Base-by-base conservation (phyloP, 352 stramenopile species). In the Labyrinthula sp. region DNA sequence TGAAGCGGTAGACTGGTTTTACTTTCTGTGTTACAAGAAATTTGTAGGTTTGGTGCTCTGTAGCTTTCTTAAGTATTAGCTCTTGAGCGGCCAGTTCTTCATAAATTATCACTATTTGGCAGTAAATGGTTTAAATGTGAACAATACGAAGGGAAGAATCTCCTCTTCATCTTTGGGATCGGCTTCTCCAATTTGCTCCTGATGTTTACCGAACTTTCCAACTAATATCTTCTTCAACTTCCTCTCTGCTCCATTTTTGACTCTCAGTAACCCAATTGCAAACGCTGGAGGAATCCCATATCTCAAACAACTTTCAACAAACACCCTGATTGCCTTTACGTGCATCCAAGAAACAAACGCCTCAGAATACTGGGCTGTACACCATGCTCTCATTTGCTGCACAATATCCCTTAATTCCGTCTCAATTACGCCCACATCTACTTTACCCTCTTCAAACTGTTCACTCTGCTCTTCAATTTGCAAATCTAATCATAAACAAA, bases 311-410 rank as follows among this genome's bases (percentile, higher is more conserved):
- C 76, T 90, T 66, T 97, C 88, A 28, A 94, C 82, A 67, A 95
- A 97, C 9, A 88, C 71, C 34, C 84, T 78, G 59, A 97, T 79
- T 9, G 93, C 77, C 73, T 95, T 95, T 54, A 95, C 82, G 60
- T 97, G 85, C 73, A 95, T 92, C 86, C 84, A 95, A 7, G 82
- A 82, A 35, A 92, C 86, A 55, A 94, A 95, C 6, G 80, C 79
- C 63, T 97, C 87, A 57, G 83, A 82, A 63, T 92, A 97, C 61
- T 95, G 87, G 14, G 80, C 83, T 64, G 93, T 93, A 72, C 87
- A 95, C 85, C 85, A 95, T 43, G 83, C 77, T 38, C 89, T 77
- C 9, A 94, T 78, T 54, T 84, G 71, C 2, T 72, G 58, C 36
- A 67, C 49, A 2, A 72, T 58, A 37, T 78, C 60, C 49, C 71